Base-by-base conservation (phyloP, 768 basidiomycete genomes). In the Suillus ampliporus region DNA sequence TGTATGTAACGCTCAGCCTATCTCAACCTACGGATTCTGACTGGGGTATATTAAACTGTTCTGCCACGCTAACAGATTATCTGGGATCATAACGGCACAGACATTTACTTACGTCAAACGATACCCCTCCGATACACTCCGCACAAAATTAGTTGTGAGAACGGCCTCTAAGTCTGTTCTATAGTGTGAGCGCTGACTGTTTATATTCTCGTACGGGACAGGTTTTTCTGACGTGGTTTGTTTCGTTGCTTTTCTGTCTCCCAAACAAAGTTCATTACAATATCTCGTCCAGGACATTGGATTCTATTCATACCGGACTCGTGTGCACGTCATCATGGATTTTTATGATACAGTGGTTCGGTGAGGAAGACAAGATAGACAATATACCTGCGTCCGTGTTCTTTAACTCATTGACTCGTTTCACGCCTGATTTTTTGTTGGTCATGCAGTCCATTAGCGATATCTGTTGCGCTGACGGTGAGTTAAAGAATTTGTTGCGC, bases 291-390 rank as follows among this genome's bases (percentile, higher is more conserved):
- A 74, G 74, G 74, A 0, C 63, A 15, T 73, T 82, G 43, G 83
- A 84, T 61, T 65, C 74, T 15, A 60, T 68, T 2, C 83, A 84
- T 60, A 82, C 80, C 2, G 50, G 74, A 8, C 72, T 82, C 62
- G 75, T 84, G 40, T 77, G 74, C 47, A 58, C 70, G n/a, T 74
- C 80, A 1, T 67, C 82, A 40, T 81, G 82, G 78, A 75, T 74
- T 11, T 81, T 79, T 62, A 67, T 86, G 4, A 80, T 86, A 60
- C 59, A 64, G 1, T 69, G 80, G 62, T 86, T 77, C 47, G 85
- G 84, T 1, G 63, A 80, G 4, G 60, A 58, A 4, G 43, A 48
- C 2, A 74, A 70, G 40, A 79, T 82, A 40, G 80, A 84, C 60
- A 68, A 57, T 13, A 81, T 86, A 56, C 79, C 83, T 15, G 78